Evolutionary conservation across 1,284 basidiomycete genomes (phyloP).

Genomic region (Ceratobasidium sp.): DNA sequence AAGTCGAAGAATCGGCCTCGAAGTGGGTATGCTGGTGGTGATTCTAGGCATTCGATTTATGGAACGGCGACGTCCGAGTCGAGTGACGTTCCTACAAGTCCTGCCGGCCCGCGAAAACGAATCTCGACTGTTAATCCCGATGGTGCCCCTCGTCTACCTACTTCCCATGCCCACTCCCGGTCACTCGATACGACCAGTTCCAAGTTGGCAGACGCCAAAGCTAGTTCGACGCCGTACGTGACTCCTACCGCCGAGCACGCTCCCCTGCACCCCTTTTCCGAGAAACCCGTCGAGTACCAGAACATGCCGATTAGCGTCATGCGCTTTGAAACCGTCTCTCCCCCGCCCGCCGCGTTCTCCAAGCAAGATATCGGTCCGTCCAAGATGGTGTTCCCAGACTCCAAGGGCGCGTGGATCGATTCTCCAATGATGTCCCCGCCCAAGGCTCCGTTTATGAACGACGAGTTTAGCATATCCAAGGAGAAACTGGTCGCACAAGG

Average conservation of each 20-base stretch:
- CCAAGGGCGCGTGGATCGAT: conserved; percentile 11
- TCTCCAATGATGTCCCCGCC: conserved; percentile 4
- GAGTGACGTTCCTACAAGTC: conserved; percentile 7
- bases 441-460: conserved; percentile 30
- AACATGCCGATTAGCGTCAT: conserved; percentile 32
- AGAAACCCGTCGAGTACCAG: conserved; percentile 35
- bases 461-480: conserved; percentile 36
- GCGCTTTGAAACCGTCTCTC: conserved; percentile 14
- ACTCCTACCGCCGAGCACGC: conserved; percentile 28
- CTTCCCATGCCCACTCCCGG: background rate
- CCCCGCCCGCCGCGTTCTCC: background rate
- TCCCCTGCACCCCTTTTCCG: conserved; percentile 35
- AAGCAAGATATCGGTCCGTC: background rate
- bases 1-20: conserved; percentile 27
- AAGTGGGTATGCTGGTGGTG: conserved; percentile 15
- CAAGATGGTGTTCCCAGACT: conserved; percentile 2
- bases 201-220: background rate
- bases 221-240: conserved; percentile 19
- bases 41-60: conserved; percentile 24
- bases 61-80: conserved; percentile 25
- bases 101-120: conserved; percentile 16
- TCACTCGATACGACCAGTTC: background rate
- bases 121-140: conserved; percentile 8
- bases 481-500: conserved; percentile 28
- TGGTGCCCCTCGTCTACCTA: too few relatives aligned